Base-by-base conservation (phyloP, 1,284 basidiomycete genomes). In the Pulchroboletus neoregius region DNA sequence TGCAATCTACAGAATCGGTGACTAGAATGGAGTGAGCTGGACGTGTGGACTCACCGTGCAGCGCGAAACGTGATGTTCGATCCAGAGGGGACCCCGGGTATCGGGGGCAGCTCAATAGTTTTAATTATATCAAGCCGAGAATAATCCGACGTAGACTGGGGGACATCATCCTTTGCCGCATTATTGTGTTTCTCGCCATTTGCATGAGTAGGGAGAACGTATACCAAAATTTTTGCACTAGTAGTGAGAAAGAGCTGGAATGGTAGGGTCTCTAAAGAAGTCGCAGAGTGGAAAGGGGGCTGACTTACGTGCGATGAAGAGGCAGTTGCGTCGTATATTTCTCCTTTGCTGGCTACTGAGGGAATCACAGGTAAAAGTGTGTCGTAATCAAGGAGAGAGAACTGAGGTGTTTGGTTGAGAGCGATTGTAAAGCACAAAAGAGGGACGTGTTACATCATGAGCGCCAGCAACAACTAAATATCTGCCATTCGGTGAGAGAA, bases 281-380 rank as follows among this genome's bases (percentile, higher is more conserved):
- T 2, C 23, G 15, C 27, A 13, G 9, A 16, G 15, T 18, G 5
- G 23, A 24, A 27, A 41, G 18, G 11, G 9, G n/a, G 24, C 37
- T n/a, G 23, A 65, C 74, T 43, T 58, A 82, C 80, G 27, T 65
- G 70, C 6, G 68, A 71, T 9, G 68, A 62, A 13, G 82, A 83
- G 66, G 91, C 82, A 0, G 61, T 71, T 9, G 75, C 81, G 56
- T 90, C 88, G 56, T 87, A 91, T 37, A 91, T 81, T 61, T 90
- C 87, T 44, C 79, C 80, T 22, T 79, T 75, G 9, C 76, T 69
- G 40, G 79, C 66, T 38, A 88, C 63, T 4, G 78, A 58, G 10
- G 69, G 62, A 12, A 71, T 73, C 2, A 73, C 61, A 4, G 74
- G 74, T 7, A 64, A 62, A 37, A 94, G 73, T 4, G 79, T 76